phyloP scores from a whole-genome alignment of 495 filamentous ascomycete species.

The Tuber magnatum region DNA sequence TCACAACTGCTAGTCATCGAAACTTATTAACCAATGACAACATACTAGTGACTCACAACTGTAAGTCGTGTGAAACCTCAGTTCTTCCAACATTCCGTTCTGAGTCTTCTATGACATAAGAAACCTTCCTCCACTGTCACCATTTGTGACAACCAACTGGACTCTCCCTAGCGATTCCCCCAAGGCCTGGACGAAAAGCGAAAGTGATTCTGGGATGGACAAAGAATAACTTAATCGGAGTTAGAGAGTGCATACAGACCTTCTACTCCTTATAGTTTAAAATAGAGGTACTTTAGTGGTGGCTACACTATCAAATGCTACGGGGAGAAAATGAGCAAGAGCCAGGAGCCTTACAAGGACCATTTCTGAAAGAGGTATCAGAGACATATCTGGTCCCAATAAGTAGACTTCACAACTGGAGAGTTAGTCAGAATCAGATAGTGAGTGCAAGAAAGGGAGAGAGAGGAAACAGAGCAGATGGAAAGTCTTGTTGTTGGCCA shows the following conservation, averaged over 20 bases:
- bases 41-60: no score
- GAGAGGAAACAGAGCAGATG: background rate
- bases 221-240: background rate
- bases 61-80: no score
- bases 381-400: background rate
- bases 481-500: slow-evolving; percentile 1
- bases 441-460: background rate
- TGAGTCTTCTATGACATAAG: background rate
- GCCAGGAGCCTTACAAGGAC: background rate
- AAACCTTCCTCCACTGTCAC: no score
- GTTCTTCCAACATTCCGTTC: no score
- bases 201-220: background rate
- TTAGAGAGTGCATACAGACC: background rate
- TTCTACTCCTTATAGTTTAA: background rate
- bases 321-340: background rate
- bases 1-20: no score
- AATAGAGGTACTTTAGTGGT: background rate
- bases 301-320: background rate
- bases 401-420: background rate
- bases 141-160: no score
- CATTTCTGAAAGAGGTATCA: background rate
- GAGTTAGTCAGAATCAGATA: background rate
- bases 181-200: background rate
- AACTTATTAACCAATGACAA: no score
- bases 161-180: background rate